Evolutionary conservation across 495 filamentous ascomycete genomes (phyloP), one percentile per base, ranked within the genome.

Genomic region (Penicillium desertorum): DNA sequence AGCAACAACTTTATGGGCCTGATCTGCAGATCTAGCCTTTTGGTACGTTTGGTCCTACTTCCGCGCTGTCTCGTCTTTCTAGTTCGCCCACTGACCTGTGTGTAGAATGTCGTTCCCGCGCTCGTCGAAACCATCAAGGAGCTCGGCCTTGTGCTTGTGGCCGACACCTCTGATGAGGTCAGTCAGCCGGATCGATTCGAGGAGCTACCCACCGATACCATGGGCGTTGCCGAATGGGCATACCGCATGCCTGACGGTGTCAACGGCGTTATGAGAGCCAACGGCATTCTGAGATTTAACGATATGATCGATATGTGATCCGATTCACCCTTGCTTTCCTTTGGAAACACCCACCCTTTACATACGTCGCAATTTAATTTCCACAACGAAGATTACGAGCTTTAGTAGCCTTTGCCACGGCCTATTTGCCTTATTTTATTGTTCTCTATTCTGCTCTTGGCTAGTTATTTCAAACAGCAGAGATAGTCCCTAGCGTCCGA

Each of bases 1-100:
- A 89, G 85, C 61, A 98, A 98, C 72, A 98, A 98, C 66, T 91
- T 98, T 57, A 98, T 98, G 94, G 94, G 94, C 17, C 68, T 98
- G 68, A 88, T 98, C 55, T 96, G 92, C 71, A 88, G 85, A 59
- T 92, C 90, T 22, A 81, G 86, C 63, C 76, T 98, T 57, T 69
- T 98, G 79, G 92, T 95, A 79, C 66, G 86, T 81, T 23, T 19
- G 45, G 20, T 12, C 48, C 22, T 51, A 57, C 51, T 39, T 41
- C 39, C 14, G 20, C 14, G 5, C 4, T 12, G 17, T 39, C n/a
- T 39, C 8, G 0, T 39, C 36, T 29, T 6, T 6, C 5, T 25
- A 1, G 8, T 23, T 29, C 5, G 29, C 22, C 57, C 57, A 30
- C 70, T 76, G 61, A 78, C 49, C 17, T 12, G 20, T 52, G 19